A percentile compares a stretch with the other conserved stretches of the same genome.
These are phyloP conservation scores for Elsinoe australis DNA, from an alignment of 2,329 filamentous ascomycete genomes.

Conservation along the genomic window DNA sequence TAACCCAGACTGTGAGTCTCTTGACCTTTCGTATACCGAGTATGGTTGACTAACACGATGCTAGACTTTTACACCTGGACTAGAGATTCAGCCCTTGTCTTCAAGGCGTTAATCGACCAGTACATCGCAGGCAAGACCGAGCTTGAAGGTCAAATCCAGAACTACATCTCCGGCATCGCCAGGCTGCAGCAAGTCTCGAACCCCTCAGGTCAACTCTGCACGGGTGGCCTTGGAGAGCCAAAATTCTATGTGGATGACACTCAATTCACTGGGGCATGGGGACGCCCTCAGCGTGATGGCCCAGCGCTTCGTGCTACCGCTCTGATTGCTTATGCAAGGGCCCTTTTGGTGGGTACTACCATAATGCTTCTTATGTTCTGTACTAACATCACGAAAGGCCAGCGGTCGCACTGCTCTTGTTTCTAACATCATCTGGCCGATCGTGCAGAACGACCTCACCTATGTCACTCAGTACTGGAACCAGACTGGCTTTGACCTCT, in stretches of 20 bases:
- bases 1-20: conserved; percentile 46
- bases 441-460: conserved; percentile 66
- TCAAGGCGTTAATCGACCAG: conserved; percentile 61
- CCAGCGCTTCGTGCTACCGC: conserved; percentile 69
- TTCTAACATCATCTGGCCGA: conserved; percentile 57
- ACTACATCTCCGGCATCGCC: conserved; percentile 62
- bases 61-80: conserved; percentile 74
- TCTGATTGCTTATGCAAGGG: conserved; percentile 63
- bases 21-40: neutral
- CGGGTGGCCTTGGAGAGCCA: conserved; percentile 58
- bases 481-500: conserved; percentile 62
- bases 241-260: conserved; percentile 58
- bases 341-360: conserved; percentile 52
- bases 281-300: conserved; percentile 73
- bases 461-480: conserved; percentile 66
- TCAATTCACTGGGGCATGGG: conserved; percentile 60
- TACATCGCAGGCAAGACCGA: conserved; percentile 54
- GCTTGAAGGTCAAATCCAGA: conserved; percentile 55
- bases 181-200: conserved; percentile 59
- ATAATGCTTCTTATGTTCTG: neutral
- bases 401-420: conserved; percentile 37
- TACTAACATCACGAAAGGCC: conserved; percentile 4
- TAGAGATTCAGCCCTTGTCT: conserved; percentile 61
- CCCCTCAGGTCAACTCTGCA: conserved; percentile 53
- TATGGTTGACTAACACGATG: neutral